These are phyloP conservation scores for Pyrenochaeta sp. DNA, from an alignment of 2,329 filamentous ascomycete genomes.

Conservation along the genomic window DNA sequence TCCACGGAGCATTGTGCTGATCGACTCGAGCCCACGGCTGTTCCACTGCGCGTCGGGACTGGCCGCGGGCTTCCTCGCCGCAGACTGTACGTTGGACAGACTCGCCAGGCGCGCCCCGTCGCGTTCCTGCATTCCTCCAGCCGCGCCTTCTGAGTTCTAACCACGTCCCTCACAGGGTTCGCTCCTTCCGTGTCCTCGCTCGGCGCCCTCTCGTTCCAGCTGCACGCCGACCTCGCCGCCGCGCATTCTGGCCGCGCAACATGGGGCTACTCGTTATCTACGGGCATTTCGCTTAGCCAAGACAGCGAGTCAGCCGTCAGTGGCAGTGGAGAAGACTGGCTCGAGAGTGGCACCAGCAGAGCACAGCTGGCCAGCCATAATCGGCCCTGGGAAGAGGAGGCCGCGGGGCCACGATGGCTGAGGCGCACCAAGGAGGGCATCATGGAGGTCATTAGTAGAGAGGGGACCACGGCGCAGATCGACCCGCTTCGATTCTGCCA, in stretches of 20 bases:
- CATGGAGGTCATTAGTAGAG: slow-evolving; percentile 68
- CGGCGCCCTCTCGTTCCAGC: slow-evolving; percentile 71
- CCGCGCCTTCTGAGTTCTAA: background rate
- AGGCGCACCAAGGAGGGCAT: slow-evolving; percentile 61
- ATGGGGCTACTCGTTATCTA: slow-evolving; percentile 68
- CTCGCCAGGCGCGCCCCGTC: background rate
- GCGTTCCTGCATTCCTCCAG: background rate
- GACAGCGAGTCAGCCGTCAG: slow-evolving; percentile 51
- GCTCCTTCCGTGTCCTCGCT: slow-evolving; percentile 63
- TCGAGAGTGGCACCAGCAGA: slow-evolving; percentile 69
- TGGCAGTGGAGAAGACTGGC: slow-evolving; percentile 68
- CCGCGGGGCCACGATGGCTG: slow-evolving; percentile 65
- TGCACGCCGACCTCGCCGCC: slow-evolving; percentile 71
- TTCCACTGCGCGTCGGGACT: slow-evolving; percentile 78
- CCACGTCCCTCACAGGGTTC: slow-evolving; percentile 59
- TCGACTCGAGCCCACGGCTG: slow-evolving; percentile 66
- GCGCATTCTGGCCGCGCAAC: slow-evolving; percentile 63
- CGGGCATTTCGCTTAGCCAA: slow-evolving; percentile 63
- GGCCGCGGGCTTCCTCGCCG: slow-evolving; percentile 76
- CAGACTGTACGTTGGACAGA: slow-evolving; percentile 63
- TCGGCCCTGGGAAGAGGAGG: slow-evolving; percentile 32
- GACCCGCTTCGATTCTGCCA: slow-evolving; percentile 72
- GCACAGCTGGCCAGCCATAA: slow-evolving; percentile 58
- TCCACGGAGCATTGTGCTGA: slow-evolving; percentile 61
- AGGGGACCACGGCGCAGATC: slow-evolving; percentile 70